Evolutionary conservation across 805 yeast species (phyloP), one percentile per base, ranked within the genome.

Genomic region (Peterozyma xylosa): DNA sequence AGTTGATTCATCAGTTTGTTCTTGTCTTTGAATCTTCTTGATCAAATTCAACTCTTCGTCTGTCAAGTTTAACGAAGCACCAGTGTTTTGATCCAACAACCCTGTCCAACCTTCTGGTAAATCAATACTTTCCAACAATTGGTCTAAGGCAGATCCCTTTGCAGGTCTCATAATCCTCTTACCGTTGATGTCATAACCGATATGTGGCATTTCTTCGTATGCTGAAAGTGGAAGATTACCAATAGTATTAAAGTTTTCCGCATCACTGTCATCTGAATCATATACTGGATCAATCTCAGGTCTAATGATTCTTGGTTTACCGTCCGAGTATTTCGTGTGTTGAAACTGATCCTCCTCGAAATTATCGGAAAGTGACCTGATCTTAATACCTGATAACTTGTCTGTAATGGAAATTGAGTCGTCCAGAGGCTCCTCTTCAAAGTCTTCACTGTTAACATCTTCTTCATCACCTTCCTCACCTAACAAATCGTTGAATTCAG

Each of bases 41-140:
- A 93, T 86, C 50, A 93, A 74, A 52, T 90, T 96, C 56, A 90
- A 72, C 64, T 93, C 99, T 58, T 91, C 97, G 42, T 75, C 74
- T 7, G 88, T 78, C 50, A 93, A 70, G 53, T 93, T 89, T 67
- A 93, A 74, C 42, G 86, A 73, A 9, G 80, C 63, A 48, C 99
- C 99, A 6, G 98, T 88, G 56, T 81, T 75, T 56, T 86, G 84
- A 63, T 93, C 98, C 48, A 91, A 67, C 48, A 93, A 71, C 39
- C 99, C 99, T 13, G 99, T 93, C 98, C 98, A 93, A 21, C 99
- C 99, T 64, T 87, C 95, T 11, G 99, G 99, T 50, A 93, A 71
- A 49, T 93, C 99, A 48, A 93, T 93, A 30, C 81, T 72, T 57
- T 91, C 99, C 51, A 93, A 68, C 49, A 93, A 73, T 56, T 83